phyloP scores from a whole-genome alignment of 164 flowering plant species.

The Umbilicus rupestris region DNA sequence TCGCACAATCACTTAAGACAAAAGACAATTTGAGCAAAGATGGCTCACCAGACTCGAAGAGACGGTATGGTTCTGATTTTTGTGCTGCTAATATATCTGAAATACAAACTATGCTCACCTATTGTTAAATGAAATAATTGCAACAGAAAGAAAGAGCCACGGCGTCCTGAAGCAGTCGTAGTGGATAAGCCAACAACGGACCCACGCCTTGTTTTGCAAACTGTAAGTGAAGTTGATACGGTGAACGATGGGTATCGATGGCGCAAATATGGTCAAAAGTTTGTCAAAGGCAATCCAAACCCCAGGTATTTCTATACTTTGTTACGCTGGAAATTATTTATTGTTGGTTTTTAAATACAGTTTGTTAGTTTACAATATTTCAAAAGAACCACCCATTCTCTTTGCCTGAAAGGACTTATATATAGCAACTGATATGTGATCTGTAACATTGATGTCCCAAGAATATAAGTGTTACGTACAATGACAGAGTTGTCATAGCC shows the following conservation, averaged over 20 bases:
- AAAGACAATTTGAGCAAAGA: conserved; percentile 29
- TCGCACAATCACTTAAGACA: conserved; percentile 16
- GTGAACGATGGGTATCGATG: conserved; percentile 58
- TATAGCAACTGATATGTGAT: no score
- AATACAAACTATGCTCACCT: not conserved
- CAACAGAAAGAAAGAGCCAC: conserved; percentile 33
- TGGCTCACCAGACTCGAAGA: conserved; percentile 34
- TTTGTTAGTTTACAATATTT: no score
- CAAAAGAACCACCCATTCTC: not conserved
- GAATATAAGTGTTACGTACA: no score
- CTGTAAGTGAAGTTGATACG: conserved; percentile 45
- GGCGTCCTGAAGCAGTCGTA: conserved; percentile 12
- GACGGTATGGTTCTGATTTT: conserved; percentile 26
- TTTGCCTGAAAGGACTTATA: not conserved
- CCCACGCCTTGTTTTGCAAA: conserved; percentile 38
- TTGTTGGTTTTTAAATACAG: not conserved
- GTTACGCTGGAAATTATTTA: not conserved
- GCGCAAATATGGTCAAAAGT: conserved; percentile 64
- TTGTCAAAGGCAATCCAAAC: conserved; percentile 54
- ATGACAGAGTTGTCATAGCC: no score
- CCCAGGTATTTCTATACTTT: conserved; percentile 32
- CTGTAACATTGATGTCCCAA: no score
- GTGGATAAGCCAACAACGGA: conserved; percentile 28
- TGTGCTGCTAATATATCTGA: not conserved
- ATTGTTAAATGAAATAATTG: not conserved